Evolutionary conservation across 73 alveolate genomes (phyloP), one percentile per base, ranked within the genome.

Genomic region (Diophrys sp.): DNA sequence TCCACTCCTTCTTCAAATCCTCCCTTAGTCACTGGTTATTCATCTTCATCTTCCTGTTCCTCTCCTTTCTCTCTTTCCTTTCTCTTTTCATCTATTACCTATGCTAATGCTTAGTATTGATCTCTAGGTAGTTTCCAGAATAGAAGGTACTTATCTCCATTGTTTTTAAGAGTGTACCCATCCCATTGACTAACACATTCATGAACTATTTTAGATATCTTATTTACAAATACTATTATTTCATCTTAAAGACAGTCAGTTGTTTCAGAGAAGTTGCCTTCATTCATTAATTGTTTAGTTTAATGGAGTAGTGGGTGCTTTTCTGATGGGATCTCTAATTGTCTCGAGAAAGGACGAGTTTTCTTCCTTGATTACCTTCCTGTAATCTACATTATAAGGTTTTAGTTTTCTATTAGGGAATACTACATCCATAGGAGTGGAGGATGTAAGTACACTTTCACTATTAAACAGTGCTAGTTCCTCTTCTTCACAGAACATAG

Each of bases 221-320:
- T 90, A 62, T 90, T 90, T 28, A 90, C 90, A 73, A 86, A 90
- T 23, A 90, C 96, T 33, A 90, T 77, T 0, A 90, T 89, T 67
- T 90, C 96, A 55, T 90, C 96, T 70, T 80, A 75, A 8, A 90
- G 90, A 29, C 78, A 76, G 66, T 90, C 97, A 24, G 97, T 90
- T 29, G 90, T 87, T 31, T 84, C 91, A 31, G 82, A 69, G 85
- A 90, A 90, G 77, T 90, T 74, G 34, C 90, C 55, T n/a, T n/a
- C n/a, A n/a, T n/a, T n/a, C n/a, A n/a, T n/a, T n/a, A n/a, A n/a
- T n/a, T n/a, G n/a, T n/a, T n/a, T n/a, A n/a, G n/a, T n/a, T n/a
- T n/a, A n/a, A n/a, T n/a, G n/a, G n/a, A n/a, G n/a, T n/a, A n/a
- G n/a, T n/a, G n/a, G n/a, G n/a, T n/a, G n/a, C n/a, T n/a, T n/a